phyloP scores from a whole-genome alignment of 2,329 filamentous ascomycete species.

The Arthroderma sp. region DNA sequence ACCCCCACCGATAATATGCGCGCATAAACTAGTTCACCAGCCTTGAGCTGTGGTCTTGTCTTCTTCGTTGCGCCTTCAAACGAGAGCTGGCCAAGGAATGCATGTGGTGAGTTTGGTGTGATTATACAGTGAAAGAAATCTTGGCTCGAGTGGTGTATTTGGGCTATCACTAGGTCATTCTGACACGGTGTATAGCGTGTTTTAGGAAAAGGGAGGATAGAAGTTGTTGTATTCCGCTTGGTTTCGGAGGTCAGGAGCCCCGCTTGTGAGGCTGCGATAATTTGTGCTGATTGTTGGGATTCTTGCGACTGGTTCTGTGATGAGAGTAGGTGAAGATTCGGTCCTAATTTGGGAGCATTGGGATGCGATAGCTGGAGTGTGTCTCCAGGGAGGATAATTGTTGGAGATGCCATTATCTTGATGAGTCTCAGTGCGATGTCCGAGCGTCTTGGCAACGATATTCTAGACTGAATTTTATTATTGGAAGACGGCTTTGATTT shows the following conservation, averaged over 20 bases:
- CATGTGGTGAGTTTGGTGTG: conserved; percentile 49
- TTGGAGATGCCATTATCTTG: conserved; percentile 43
- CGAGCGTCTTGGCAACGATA: not conserved
- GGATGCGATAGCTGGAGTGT: conserved; percentile 45
- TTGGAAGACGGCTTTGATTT: not conserved
- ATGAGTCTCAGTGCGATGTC: not conserved
- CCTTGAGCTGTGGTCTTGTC: conserved; percentile 63
- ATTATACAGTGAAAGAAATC: conserved; percentile 74
- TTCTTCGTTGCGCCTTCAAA: conserved; percentile 92
- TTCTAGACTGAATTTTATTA: not conserved
- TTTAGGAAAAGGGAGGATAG: conserved; percentile 27
- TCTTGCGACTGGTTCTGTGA: conserved; percentile 35
- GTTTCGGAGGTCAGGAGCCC: conserved; percentile 29
- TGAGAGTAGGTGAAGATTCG: conserved; percentile 70
- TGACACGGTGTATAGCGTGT: conserved; percentile 61
- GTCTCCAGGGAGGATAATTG: conserved; percentile 76
- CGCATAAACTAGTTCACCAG: conserved; percentile 77
- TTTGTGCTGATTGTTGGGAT: conserved; percentile 47
- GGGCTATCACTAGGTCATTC: conserved; percentile 83
- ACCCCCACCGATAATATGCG: conserved; percentile 66
- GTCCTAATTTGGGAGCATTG: conserved; percentile 61
- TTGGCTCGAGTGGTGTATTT: conserved; percentile 59
- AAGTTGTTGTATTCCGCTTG: conserved; percentile 28
- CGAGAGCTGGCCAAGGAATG: conserved; percentile 71
- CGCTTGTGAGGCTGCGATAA: conserved; percentile 25